Evolutionary conservation across 2,329 filamentous ascomycete genomes (phyloP).

Genomic region (Phialocephala sp.): DNA sequence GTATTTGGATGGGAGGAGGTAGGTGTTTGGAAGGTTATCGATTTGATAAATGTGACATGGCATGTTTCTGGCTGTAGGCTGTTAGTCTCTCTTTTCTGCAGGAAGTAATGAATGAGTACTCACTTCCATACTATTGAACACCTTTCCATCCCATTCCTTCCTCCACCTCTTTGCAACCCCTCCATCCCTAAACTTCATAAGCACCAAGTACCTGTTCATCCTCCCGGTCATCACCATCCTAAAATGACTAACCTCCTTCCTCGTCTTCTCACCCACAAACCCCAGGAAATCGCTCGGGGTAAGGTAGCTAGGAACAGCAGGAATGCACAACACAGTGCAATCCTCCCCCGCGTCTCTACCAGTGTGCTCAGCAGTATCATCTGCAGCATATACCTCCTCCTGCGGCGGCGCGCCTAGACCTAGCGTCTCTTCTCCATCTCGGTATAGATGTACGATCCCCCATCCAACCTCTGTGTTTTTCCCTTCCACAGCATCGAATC

Average conservation of each 20-base stretch:
- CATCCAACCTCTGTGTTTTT: constrained; percentile 81
- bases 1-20: constrained; percentile 36
- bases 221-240: constrained; percentile 89
- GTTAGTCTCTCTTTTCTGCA: constrained; percentile 25
- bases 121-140: constrained; percentile 92
- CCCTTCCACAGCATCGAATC: constrained; percentile 72
- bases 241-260: constrained; percentile 88
- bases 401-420: constrained; percentile 55
- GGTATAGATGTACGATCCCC: constrained; percentile 93
- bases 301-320: constrained; percentile 93
- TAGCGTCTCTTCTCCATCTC: constrained; percentile 78
- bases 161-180: constrained; percentile 80
- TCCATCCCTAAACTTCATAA: constrained; percentile 88
- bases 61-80: constrained; percentile 79
- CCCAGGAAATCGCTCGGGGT: constrained; percentile 89
- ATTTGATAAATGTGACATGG: constrained; percentile 93
- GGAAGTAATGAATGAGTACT: constrained; percentile 38
- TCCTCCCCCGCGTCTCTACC: constrained; percentile 48
- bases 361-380: constrained; percentile 42
- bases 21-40: constrained; percentile 75
- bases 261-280: constrained; percentile 87
- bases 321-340: constrained; percentile 88
- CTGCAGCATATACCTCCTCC: constrained; percentile 34
- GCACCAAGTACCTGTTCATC: constrained; percentile 90
- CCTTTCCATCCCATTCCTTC: constrained; percentile 86